A percentile compares a stretch with the other conserved stretches of the same genome.
Evolutionary conservation across 805 yeast species (phyloP).

Genomic region (Candida schatavii): DNA sequence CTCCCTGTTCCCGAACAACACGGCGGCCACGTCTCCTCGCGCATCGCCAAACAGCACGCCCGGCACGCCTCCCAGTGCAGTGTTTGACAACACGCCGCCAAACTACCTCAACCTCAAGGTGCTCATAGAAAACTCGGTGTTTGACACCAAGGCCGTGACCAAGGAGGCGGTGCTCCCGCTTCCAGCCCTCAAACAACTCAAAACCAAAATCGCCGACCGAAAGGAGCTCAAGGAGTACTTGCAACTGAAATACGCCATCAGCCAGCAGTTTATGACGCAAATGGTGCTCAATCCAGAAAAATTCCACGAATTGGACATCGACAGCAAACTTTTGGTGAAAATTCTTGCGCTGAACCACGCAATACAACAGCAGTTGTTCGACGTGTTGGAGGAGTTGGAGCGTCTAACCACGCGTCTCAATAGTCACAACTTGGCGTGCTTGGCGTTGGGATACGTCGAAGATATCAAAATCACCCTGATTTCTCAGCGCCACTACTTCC

Average conservation of each 20-base stretch:
- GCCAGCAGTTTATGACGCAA: slow-evolving; percentile 32
- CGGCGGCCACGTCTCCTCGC: neutral
- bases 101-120: slow-evolving; percentile 40
- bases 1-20: neutral
- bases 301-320: slow-evolving; percentile 19
- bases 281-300: slow-evolving; percentile 17
- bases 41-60: neutral
- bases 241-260: slow-evolving; percentile 25
- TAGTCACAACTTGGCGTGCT: slow-evolving; percentile 44
- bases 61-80: slow-evolving; percentile 11
- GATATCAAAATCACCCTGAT: slow-evolving; percentile 29
- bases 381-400: slow-evolving; percentile 26
- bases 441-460: slow-evolving; percentile 47
- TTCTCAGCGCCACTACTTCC: neutral
- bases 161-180: slow-evolving; percentile 33
- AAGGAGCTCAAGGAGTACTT: slow-evolving; percentile 29
- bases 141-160: slow-evolving; percentile 35
- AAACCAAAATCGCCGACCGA: slow-evolving; percentile 27
- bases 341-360: slow-evolving; percentile 30
- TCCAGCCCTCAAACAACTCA: slow-evolving; percentile 23
- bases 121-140: slow-evolving; percentile 44
- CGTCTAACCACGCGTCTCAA: slow-evolving; percentile 24
- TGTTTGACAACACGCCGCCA: slow-evolving; percentile 19
- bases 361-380: slow-evolving; percentile 29
- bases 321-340: slow-evolving; percentile 25